phyloP scores from a whole-genome alignment of 139 green algal genomes.

The Nannochloris sp. region DNA sequence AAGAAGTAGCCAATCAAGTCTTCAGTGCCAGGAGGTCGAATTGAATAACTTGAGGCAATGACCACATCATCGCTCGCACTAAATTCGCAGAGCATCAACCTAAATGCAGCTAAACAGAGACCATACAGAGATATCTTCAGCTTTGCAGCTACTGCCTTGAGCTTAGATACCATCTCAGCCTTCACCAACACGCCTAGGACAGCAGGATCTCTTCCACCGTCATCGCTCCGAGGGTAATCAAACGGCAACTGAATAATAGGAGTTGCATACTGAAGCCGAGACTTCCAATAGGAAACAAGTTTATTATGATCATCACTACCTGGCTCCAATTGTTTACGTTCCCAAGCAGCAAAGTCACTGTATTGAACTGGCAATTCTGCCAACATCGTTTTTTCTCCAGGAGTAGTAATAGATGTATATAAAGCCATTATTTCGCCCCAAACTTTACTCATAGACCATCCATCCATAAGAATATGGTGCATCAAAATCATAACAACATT shows the following conservation, averaged over 20 bases:
- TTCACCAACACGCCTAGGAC: not conserved
- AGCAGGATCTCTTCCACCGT: not conserved
- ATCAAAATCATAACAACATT: not conserved
- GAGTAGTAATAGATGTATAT: not conserved
- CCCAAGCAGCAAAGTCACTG: conserved; percentile 10
- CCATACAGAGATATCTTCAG: too few relatives aligned
- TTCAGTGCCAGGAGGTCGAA: not conserved
- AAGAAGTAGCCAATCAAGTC: conserved; percentile 6
- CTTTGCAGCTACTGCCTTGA: too few relatives aligned
- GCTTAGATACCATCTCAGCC: not conserved
- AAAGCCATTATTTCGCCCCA: not conserved
- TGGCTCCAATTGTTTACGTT: not conserved
- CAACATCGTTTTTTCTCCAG: not conserved
- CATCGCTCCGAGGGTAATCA: not conserved
- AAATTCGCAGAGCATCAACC: too few relatives aligned
- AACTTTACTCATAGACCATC: not conserved
- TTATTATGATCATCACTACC: too few relatives aligned
- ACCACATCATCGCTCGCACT: not conserved
- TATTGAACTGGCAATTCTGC: not conserved
- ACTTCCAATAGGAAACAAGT: too few relatives aligned
- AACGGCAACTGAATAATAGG: not conserved
- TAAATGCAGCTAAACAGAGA: too few relatives aligned
- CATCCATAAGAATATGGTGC: conserved; percentile 4
- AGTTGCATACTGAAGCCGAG: too few relatives aligned
- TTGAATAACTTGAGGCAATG: not conserved